Evolutionary conservation across 768 basidiomycete genomes (phyloP).

Genomic region (Cystofilobasidium capitatum): DNA sequence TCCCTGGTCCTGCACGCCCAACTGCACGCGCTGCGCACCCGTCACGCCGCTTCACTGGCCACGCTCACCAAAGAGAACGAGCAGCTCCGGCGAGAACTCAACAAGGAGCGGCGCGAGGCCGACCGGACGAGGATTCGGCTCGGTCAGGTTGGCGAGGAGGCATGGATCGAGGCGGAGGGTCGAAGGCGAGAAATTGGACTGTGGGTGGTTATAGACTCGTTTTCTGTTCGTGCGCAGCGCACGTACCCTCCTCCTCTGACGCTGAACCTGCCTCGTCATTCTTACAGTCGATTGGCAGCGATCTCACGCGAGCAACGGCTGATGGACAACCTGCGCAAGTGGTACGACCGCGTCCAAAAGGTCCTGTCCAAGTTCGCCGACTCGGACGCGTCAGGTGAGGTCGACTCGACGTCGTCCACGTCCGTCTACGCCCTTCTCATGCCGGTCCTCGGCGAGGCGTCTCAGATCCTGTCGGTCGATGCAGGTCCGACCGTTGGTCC

Average conservation of each 20-base stretch:
- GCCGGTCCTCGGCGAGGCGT: constrained; percentile 12
- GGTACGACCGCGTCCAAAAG: constrained; percentile 1
- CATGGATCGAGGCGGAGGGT: constrained; percentile 61
- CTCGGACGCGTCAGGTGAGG: not conserved
- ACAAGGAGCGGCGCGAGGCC: constrained; percentile 43
- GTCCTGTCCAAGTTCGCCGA: not conserved
- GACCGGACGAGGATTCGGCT: constrained; percentile 52
- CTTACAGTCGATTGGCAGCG: constrained; percentile 15
- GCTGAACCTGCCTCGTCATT: constrained; percentile 7
- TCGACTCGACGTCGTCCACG: not conserved
- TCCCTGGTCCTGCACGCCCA: constrained; percentile 57
- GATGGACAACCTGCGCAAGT: constrained; percentile 19
- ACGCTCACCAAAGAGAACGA: constrained; percentile 51
- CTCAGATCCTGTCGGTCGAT: constrained; percentile 32
- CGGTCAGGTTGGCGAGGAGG: constrained; percentile 61
- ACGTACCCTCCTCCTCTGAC: constrained; percentile 44
- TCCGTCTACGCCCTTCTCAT: not conserved
- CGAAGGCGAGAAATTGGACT: constrained; percentile 61
- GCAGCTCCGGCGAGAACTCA: constrained; percentile 44
- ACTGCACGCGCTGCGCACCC: constrained; percentile 50
- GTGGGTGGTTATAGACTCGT: constrained; percentile 52
- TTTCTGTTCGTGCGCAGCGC: constrained; percentile 60
- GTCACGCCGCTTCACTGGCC: constrained; percentile 54
- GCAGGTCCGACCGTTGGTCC: not conserved
- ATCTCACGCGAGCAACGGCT: constrained; percentile 24